Evolutionary conservation across 768 basidiomycete genomes (phyloP), one percentile per base, ranked within the genome.

Genomic region (Russula ochroleuca): DNA sequence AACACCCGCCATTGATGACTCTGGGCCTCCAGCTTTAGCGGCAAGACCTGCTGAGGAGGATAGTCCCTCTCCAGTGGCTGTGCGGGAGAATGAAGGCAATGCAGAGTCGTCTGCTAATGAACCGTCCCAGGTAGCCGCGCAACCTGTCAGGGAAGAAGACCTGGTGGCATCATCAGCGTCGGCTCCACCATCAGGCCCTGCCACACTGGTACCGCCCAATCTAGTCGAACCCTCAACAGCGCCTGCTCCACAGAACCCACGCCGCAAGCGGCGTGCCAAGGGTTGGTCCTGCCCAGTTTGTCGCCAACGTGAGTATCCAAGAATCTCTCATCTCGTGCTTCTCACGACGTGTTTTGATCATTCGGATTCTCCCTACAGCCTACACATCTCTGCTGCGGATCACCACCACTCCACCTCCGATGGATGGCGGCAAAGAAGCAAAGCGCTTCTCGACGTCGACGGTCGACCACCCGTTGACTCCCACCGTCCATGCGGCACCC

Each of bases 201-300:
- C 67, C 25, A 49, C 66, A 51, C 38, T 65, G 59, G 38, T 68
- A 51, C 51, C 62, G 60, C 15, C 65, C 31, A 53, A 69, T 14
- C 23, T 68, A 48, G 49, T 61, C 47, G 53, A 63, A 14, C 49
- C 60, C 41, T 67, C 69, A 9, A 61, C 60, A 37, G 50, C 65
- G 11, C 28, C 35, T 0, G 59, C 68, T 13, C 68, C 75, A 35
- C 74, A 78, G 17, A 78, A 79, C 61, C 74, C 81, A 5, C 80
- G 92, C 65, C 80, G 94, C 72, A 95, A 94, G 79, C 81, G 93
- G 69, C 95, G 92, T 77, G 90, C 92, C 0, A 98, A 98, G 75
- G 94, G 94, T 6, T 98, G 94, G 94, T 92, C 90, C 81, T 98
- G 94, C 73, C 94, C 94, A 33, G 92, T 98, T 54, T 96, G 94